Percentiles rank a stretch among this genome's conserved stretches.
These are phyloP conservation scores for Dothistroma pini DNA, from an alignment of 2,329 filamentous ascomycete genomes.

Conservation along the genomic window DNA sequence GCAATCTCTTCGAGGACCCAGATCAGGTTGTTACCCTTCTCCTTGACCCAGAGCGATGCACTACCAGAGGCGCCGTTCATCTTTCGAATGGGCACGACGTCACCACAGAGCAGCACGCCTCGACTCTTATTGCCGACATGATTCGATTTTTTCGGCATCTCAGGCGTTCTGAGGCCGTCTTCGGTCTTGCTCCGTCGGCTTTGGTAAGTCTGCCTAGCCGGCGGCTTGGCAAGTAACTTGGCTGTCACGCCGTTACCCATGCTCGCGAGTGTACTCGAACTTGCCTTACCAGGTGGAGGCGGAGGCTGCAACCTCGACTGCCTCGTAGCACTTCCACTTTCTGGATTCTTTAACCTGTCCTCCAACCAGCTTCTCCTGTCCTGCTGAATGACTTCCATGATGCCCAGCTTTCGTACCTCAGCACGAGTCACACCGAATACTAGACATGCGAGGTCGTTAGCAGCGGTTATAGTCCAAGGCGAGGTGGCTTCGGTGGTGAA, in stretches of 20 bases:
- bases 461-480: conserved; percentile 93
- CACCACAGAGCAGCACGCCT: conserved; percentile 88
- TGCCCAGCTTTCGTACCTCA: conserved; percentile 90
- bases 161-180: conserved; percentile 53
- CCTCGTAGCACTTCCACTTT: conserved; percentile 35
- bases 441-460: conserved; percentile 92
- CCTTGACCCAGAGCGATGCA: conserved; percentile 97
- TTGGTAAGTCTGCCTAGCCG: conserved; percentile 53
- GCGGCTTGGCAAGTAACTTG: conserved; percentile 78
- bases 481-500: conserved; percentile 90
- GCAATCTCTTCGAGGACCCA: conserved; percentile 99
- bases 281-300: conserved; percentile 33
- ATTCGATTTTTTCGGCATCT: conserved; percentile 31
- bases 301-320: conserved; percentile 21
- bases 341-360: conserved; percentile 69
- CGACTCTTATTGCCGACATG: conserved; percentile 68
- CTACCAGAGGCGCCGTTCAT: conserved; percentile 88
- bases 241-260: conserved; percentile 85
- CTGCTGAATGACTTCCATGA: conserved; percentile 88
- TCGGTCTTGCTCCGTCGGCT: conserved; percentile 62
- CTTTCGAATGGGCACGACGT: conserved; percentile 98
- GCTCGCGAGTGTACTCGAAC: conserved; percentile 47
- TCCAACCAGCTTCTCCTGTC: conserved; percentile 88
- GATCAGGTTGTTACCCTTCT: conserved; percentile 88
- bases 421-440: conserved; percentile 99